Base-by-base conservation (phyloP, 1,284 basidiomycete genomes). In the Cryptococcus amylolentus region DNA sequence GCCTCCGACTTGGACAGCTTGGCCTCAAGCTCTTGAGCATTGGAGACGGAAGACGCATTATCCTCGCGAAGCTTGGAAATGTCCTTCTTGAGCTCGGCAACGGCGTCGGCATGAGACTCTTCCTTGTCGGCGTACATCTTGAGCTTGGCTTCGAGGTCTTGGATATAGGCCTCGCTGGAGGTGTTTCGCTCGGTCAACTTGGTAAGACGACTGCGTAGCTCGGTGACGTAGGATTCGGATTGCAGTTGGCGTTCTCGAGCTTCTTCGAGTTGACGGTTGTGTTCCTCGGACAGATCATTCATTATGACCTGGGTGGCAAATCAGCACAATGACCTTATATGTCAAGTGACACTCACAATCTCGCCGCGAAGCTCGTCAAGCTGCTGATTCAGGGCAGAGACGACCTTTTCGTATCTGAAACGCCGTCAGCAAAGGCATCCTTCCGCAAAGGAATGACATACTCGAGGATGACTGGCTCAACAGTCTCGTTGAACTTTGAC, bases 391-490 rank as follows among this genome's bases (percentile, higher is more conserved):
- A 98, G 88, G 2, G 91, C 88, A 47, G 87, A 86, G 63, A 98
- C 94, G 1, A 93, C 92, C 81, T 95, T 94, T 80, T 98, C 95
- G 77, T 98, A 98, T 57, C 68, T 69, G 47, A 12, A 8, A 43
- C 39, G 13, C 31, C 9, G 39, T 51, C 49, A 50, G 54, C 10
- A 20, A 38, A 18, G n/a, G 5, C 38, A 48, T 35, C 31, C 31
- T 35, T 35, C 31, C 31, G 40, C 20, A 46, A 26, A 26, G 20
- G 45, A 37, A 37, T 8, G 44, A 65, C 65, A 67, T 52, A 72
- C 80, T 98, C 95, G 75, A 95, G 88, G 58, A 98, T 97, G 67
- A 98, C 92, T 7, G 95, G 95, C 39, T 93, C 94, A 20, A 98
- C 93, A 56, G 96, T 95, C 74, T 93, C 89, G 69, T 96, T 90